A percentile compares a stretch with the other conserved stretches of the same genome.
phyloP scores from a whole-genome alignment of 164 flowering plant species.

The Berberis vulgaris region DNA sequence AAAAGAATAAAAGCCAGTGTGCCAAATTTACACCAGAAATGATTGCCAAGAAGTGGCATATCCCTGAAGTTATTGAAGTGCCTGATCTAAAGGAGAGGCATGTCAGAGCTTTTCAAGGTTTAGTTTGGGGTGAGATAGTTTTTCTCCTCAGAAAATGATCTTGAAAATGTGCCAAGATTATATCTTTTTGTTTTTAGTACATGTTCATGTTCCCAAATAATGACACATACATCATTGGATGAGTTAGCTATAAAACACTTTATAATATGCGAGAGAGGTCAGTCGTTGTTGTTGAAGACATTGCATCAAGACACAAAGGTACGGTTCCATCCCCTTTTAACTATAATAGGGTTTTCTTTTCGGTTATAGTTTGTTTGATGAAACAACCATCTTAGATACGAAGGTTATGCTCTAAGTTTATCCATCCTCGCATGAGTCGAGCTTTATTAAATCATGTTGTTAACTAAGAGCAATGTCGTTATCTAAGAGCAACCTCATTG shows the following conservation, averaged over 20 bases:
- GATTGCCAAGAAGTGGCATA: conserved; percentile 13
- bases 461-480: too few relatives aligned
- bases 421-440: too few relatives aligned
- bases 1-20: conserved; percentile 12
- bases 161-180: conserved; percentile 17
- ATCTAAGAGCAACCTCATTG: too few relatives aligned
- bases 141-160: conserved; percentile 19
- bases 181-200: too few relatives aligned
- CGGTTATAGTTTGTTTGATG: too few relatives aligned
- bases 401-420: too few relatives aligned
- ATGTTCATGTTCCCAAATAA: too few relatives aligned
- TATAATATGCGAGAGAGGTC: conserved; percentile 20
- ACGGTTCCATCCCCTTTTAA: background rate
- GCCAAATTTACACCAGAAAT: conserved; percentile 14
- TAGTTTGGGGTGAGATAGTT: conserved; percentile 18
- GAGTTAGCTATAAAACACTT: background rate
- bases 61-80: conserved; percentile 16
- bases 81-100: conserved; percentile 26
- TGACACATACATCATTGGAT: background rate
- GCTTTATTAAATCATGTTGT: too few relatives aligned
- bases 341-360: too few relatives aligned
- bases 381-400: too few relatives aligned
- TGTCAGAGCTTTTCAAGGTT: conserved; percentile 24
- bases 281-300: conserved; percentile 21
- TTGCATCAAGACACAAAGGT: conserved; percentile 26